Base-by-base conservation (phyloP, 495 filamentous ascomycete species). In the Hypoxylon fuscum region DNA sequence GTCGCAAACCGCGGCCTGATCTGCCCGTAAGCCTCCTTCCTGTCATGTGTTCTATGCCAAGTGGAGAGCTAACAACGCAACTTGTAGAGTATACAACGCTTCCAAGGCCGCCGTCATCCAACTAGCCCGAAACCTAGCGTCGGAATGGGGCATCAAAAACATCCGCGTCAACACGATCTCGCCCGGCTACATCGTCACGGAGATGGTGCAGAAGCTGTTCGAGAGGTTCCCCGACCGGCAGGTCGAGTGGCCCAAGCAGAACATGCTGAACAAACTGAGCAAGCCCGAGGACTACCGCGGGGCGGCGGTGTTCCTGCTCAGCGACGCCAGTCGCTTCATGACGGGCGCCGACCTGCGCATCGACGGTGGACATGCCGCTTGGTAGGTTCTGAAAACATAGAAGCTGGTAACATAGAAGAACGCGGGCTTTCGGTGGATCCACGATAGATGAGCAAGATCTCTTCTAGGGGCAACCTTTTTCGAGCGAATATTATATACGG, bases 111-210 rank as follows among this genome's bases (percentile, higher is more conserved):
- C 84, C 10, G 91, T 97, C 4, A 68, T 96, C 73, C 93, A 96
- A 69, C 86, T 97, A 3, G 87, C 79, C 6, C 88, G 90, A 66
- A 94, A 92, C 74, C 83, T 97, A n/a, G 94, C 93, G 5, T 73
- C 85, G 23, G 91, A 96, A 73, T 94, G 94, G 94, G 94, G 94
- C 21, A 69, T 76, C 42, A 83, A 94, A 73, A 89, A 88, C 48
- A 97, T 98, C 73, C 90, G 94, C 2, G 93, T 97, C 59, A 98
- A 98, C 78, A 96, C 93, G 35, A 88, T 97, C 66, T 96, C 91
- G 11, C 94, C 94, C 0, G 94, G 94, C 27, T 98, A 98, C 72
- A 97, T 97, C 63, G 86, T 95, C 48, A 96, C 93, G n/a, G 83
- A 85, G 27, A 96, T 96, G 92, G 91, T 94, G 9, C 86, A 90